These are phyloP conservation scores for Curvularia verruculosa DNA, from an alignment of 2,329 filamentous ascomycete genomes.

Conservation along the genomic window DNA sequence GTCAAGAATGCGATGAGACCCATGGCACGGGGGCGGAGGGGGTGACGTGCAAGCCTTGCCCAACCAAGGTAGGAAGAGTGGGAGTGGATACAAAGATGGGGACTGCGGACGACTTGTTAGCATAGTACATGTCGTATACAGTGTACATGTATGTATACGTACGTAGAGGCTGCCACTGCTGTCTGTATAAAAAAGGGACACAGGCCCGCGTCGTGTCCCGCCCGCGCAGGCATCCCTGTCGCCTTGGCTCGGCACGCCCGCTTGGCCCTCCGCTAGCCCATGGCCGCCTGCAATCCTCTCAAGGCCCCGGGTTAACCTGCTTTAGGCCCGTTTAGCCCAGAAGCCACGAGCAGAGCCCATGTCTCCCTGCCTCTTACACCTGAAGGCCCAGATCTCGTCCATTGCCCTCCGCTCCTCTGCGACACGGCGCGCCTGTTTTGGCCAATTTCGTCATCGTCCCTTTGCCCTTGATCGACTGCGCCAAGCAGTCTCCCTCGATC, in stretches of 20 bases:
- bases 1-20: neutral
- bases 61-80: too few relatives aligned
- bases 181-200: conserved; percentile 3
- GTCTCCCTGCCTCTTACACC: conserved; percentile 33
- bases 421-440: conserved; percentile 27
- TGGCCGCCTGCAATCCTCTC: conserved; percentile 32
- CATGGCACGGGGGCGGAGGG: neutral
- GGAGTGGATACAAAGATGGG: too few relatives aligned
- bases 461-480: conserved; percentile 21
- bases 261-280: conserved; percentile 23
- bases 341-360: conserved; percentile 30
- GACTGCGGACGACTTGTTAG: too few relatives aligned
- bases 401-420: conserved; percentile 24
- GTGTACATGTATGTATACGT: too few relatives aligned
- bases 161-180: too few relatives aligned
- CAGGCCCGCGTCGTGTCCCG: conserved; percentile 1
- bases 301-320: conserved; percentile 31
- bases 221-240: conserved; percentile 6
- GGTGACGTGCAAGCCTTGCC: neutral
- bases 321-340: conserved; percentile 37
- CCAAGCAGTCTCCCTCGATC: conserved; percentile 23
- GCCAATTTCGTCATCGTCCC: conserved; percentile 32
- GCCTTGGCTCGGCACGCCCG: conserved; percentile 23
- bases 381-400: conserved; percentile 35
- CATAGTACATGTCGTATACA: too few relatives aligned